phyloP scores from a whole-genome alignment of 192 early-diverging fungal genomes.

The Backusella liffmaniae region DNA sequence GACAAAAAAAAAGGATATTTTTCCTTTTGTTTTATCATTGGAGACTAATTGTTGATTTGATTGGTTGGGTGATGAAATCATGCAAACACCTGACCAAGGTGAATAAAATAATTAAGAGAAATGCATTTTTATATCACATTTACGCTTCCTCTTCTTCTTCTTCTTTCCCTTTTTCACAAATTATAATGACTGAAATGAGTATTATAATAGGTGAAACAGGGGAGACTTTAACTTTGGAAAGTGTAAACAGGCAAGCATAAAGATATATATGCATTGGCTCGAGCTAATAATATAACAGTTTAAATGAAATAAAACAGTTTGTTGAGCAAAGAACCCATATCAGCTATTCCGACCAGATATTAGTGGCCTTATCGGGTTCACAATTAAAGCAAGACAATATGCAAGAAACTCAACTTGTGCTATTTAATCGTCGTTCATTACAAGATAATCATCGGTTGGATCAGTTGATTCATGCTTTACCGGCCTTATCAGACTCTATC shows the following conservation, averaged over 20 bases:
- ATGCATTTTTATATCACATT: background rate
- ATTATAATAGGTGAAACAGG: conserved; percentile 9
- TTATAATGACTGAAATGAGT: conserved; percentile 1
- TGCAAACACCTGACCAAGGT: conserved; percentile 5
- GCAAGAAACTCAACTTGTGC: background rate
- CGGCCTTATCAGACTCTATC: background rate
- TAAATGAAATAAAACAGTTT: background rate
- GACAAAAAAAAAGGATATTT: background rate
- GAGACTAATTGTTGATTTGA: background rate
- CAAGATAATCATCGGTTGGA: background rate
- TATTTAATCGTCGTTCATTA: conserved; percentile 10
- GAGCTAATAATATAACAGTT: background rate
- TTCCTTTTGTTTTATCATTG: background rate
- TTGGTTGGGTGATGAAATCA: background rate
- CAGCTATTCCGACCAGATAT: background rate
- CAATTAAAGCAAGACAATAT: conserved; percentile 5
- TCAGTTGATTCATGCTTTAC: background rate
- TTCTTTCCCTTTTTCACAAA: background rate
- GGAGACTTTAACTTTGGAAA: background rate
- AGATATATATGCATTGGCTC: background rate
- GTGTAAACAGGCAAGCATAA: background rate
- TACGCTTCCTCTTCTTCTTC: background rate
- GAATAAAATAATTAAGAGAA: background rate
- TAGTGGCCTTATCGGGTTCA: background rate
- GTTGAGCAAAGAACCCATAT: background rate